Base-by-base conservation (phyloP, 108 stramenopile genomes). In the Nitzschia sp. region DNA sequence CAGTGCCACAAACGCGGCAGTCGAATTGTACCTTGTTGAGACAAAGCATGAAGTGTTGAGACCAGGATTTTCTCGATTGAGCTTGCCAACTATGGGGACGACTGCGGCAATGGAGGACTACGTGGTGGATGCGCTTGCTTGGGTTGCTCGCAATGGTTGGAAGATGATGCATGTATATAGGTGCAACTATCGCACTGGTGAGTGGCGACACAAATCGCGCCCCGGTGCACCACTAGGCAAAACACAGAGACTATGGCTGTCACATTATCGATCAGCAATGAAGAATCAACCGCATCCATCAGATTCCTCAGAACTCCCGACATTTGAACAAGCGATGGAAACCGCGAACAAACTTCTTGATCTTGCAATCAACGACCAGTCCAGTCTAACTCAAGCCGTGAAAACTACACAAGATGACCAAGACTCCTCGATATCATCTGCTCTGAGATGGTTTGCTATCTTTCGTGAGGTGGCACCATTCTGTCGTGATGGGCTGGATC, bases 51-150 rank as follows among this genome's bases (percentile, higher is more conserved):
- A 97, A 70, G 63, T 93, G 37, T 67, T 94, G 38, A 77, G 96
- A 10, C 94, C 96, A 10, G 96, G 98, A n/a, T 96, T 90, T 43
- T 93, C 96, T 19, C 79, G 98, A 38, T 70, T 99, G 19, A 89
- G 88, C 60, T 70, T 97, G 0, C 85, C 96, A 26, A 93, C 80
- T 77, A 82, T 86, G 65, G 87, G 85, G 6, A 71, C 92, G 44
- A 70, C 83, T 11, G 72, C 80, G 12, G 83, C 72, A 34, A 91
- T 95, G 68, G 88, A 88, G 10, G 88, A 93, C 15, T 98, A 97
- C 79, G 93, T 98, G 24, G 41, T 96, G 0, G 54, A 84, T 20
- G 95, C 97, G 6, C 73, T 99, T 42, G 77, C 73, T 40, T 98
- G 93, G 83, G 91, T 98, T 17, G 88, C 97, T 0, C 81, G 80